phyloP scores from a whole-genome alignment of 345 rosid genomes.

The Murraya koenigii region DNA sequence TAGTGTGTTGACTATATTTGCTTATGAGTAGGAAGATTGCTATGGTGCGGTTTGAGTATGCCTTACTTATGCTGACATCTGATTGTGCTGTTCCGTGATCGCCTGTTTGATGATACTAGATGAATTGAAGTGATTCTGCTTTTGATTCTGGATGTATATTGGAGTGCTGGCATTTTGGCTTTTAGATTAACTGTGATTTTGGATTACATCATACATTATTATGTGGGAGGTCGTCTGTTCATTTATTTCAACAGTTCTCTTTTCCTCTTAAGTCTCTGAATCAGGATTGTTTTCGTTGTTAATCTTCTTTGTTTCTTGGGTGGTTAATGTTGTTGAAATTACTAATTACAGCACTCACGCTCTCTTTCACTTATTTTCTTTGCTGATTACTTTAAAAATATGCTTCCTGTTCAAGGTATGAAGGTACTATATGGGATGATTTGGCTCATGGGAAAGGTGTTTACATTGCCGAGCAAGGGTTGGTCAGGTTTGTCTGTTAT shows the following conservation, averaged over 20 bases:
- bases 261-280: not conserved
- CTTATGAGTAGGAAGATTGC: not conserved
- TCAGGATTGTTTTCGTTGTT: not conserved
- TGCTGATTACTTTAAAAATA: constrained; percentile 10
- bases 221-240: not conserved
- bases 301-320: not conserved
- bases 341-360: not conserved
- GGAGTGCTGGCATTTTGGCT: not conserved
- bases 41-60: too few species aligned
- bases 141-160: not conserved
- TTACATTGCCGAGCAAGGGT: constrained; percentile 72
- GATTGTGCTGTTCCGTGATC: not conserved
- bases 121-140: not conserved
- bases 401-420: constrained; percentile 51
- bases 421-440: constrained; percentile 97
- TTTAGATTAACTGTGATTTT: not conserved
- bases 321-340: not conserved
- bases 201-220: not conserved
- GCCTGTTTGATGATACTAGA: not conserved
- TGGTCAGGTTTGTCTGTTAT: constrained; percentile 57
- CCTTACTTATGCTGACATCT: not conserved
- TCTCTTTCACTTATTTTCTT: not conserved
- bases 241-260: not conserved
- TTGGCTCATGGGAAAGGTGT: constrained; percentile 97
- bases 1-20: not conserved